Percentiles rank a stretch among this genome's conserved stretches.
Evolutionary conservation across 2,329 filamentous ascomycete species (phyloP).

Genomic region (Ophiocordyceps robertsii): DNA sequence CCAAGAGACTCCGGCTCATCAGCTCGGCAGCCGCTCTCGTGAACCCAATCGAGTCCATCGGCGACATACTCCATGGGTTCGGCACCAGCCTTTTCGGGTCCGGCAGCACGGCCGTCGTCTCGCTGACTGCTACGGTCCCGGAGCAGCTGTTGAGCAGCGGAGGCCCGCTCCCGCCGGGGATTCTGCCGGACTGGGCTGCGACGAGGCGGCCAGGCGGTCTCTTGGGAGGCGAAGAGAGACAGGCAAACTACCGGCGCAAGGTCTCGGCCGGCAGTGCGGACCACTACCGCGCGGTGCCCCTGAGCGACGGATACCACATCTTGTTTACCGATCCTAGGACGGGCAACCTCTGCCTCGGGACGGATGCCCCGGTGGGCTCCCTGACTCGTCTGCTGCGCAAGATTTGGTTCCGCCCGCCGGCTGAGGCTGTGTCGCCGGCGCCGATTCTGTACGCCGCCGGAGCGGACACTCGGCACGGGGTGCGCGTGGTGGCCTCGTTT

Average conservation of each 20-base stretch:
- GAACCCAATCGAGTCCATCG: conserved; percentile 8
- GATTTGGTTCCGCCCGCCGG: conserved; percentile 33
- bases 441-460: conserved; percentile 43
- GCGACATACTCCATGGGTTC: conserved; percentile 9
- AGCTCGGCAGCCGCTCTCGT: conserved; percentile 37
- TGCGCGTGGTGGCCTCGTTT: conserved; percentile 45
- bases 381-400: conserved; percentile 40
- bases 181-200: too few species aligned
- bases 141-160: not conserved
- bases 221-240: not conserved
- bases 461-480: conserved; percentile 41
- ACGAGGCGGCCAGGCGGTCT: not conserved
- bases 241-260: conserved; percentile 6
- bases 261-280: conserved; percentile 34
- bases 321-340: conserved; percentile 49
- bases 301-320: conserved; percentile 52
- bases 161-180: not conserved
- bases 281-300: conserved; percentile 48
- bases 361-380: conserved; percentile 41
- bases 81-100: conserved; percentile 9
- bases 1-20: conserved; percentile 46
- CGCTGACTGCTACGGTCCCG: not conserved
- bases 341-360: conserved; percentile 44
- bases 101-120: conserved; percentile 9
- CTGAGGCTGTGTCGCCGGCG: conserved; percentile 13